phyloP scores from a whole-genome alignment of 257 asterid species.

The Linderniella brevidens region DNA sequence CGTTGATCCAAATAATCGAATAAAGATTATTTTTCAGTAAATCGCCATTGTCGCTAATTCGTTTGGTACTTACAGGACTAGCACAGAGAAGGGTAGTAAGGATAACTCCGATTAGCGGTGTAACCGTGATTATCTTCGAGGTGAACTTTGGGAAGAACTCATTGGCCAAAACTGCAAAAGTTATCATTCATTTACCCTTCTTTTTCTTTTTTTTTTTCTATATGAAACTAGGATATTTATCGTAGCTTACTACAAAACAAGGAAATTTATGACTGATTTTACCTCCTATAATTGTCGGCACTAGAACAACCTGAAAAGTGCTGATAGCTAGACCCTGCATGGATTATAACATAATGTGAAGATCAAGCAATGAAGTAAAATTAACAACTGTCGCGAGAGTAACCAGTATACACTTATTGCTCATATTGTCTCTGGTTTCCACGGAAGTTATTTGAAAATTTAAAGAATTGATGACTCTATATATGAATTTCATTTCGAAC shows the following conservation, averaged over 20 bases:
- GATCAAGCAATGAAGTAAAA: conserved; percentile 1
- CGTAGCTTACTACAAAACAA: not conserved
- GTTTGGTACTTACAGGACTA: conserved; percentile 68
- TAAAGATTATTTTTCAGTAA: no score
- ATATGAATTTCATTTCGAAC: no score
- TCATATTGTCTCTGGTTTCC: no score
- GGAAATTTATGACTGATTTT: conserved; percentile 9
- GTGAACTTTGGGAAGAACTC: conserved; percentile 91
- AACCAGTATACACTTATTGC: no score
- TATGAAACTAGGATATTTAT: not conserved
- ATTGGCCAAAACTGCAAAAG: conserved; percentile 57
- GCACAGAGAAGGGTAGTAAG: conserved; percentile 96
- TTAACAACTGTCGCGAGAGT: no score
- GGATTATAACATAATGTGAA: not conserved
- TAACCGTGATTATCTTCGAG: conserved; percentile 54
- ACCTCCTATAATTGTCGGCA: conserved; percentile 96
- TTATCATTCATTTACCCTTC: not conserved
- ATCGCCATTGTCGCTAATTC: no score
- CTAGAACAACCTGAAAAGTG: conserved; percentile 90
- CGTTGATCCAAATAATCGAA: no score
- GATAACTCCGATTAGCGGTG: conserved; percentile 82
- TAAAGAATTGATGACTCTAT: no score
- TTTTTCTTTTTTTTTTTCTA: no score
- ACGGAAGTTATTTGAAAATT: no score
- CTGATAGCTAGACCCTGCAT: conserved; percentile 90